These are phyloP conservation scores for Syncephalastrum racemosum DNA, from an alignment of 371 early-diverging fungal species.

Conservation along the genomic window DNA sequence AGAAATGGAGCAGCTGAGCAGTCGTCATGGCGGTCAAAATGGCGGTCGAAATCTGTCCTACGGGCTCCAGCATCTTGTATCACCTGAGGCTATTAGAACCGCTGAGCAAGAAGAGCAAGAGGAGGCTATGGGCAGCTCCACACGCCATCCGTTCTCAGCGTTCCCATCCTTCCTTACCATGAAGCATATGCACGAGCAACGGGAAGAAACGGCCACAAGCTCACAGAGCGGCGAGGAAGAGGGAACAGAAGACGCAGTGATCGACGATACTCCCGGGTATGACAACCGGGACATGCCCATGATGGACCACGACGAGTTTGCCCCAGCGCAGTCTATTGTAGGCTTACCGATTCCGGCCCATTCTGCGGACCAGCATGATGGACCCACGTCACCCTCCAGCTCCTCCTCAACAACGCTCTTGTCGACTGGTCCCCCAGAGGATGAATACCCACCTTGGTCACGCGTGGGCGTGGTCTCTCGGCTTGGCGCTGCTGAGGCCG, in stretches of 20 bases:
- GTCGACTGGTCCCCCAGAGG: too few species aligned
- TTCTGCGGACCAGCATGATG: too few species aligned
- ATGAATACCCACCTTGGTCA: too few species aligned
- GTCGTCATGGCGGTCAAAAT: not conserved
- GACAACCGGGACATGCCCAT: too few species aligned
- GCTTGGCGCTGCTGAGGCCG: slow-evolving; percentile 15
- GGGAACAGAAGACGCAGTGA: too few species aligned
- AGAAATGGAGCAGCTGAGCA: slow-evolving; percentile 4
- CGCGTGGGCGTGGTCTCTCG: slow-evolving; percentile 13
- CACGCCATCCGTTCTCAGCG: slow-evolving; percentile 23
- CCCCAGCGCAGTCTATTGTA: too few species aligned
- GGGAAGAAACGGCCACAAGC: not conserved
- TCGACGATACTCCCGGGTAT: too few species aligned
- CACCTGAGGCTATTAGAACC: slow-evolving; percentile 46
- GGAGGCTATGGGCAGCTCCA: slow-evolving; percentile 27
- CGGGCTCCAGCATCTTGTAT: slow-evolving; percentile 33
- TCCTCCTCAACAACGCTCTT: not conserved
- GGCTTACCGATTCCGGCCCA: too few species aligned
- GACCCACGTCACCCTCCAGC: slow-evolving; percentile 2
- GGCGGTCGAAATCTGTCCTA: slow-evolving; percentile 2
- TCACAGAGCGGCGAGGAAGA: too few species aligned
- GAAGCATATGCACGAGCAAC: slow-evolving; percentile 21
- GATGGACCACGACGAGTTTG: too few species aligned
- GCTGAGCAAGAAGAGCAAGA: slow-evolving; percentile 47
- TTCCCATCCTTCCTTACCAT: slow-evolving; percentile 28